Base-by-base conservation (phyloP, 768 basidiomycete species). In the Lactarius pseudohatsudake region DNA sequence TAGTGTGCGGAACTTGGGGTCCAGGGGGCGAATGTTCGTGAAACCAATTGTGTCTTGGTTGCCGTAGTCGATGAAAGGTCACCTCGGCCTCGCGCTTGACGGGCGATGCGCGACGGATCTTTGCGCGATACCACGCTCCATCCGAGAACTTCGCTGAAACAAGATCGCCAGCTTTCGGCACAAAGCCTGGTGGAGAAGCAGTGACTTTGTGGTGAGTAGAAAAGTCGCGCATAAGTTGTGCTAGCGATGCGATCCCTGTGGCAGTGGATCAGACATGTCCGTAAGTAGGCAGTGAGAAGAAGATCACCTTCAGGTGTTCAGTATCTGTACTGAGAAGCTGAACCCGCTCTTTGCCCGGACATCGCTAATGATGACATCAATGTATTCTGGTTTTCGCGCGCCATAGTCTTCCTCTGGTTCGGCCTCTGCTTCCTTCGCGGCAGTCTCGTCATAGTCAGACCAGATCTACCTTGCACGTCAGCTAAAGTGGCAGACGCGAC, bases 101-200 rank as follows among this genome's bases (percentile, higher is more conserved):
- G 4, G 92, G 86, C 55, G 93, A 96, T n/a, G 86, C 79, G 26
- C 92, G 84, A 61, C 91, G 90, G 67, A 98, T 88, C 79, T 88
- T 92, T 54, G 96, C 96, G 60, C 96, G 91, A 77, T 98, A 98
- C 97, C 96, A 99, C 57, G 89, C 81, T 9, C 92, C 92, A 72
- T 97, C 91, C 57, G 90, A 91, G 78, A 98, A 98, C 74, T 94
- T 94, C 20, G 95, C 96, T 15, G 93, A 94, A 20, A 99, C 92
- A 32, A 98, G 81, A 64, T 98, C 95, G 9, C 95, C 95, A 22
- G 84, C 86, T 74, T 86, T 88, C 0, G 96, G 96, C 5, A 81
- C 80, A 72, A 94, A 96, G 59, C 83, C 85, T n/a, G 88, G 71
- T 4, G 91, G 82, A 26, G 81, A 74, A 3, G 83, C 77, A 16